Evolutionary conservation across 208 protist species (phyloP), one percentile per base, ranked within the genome.

Genomic region (Leishmania tropica): DNA sequence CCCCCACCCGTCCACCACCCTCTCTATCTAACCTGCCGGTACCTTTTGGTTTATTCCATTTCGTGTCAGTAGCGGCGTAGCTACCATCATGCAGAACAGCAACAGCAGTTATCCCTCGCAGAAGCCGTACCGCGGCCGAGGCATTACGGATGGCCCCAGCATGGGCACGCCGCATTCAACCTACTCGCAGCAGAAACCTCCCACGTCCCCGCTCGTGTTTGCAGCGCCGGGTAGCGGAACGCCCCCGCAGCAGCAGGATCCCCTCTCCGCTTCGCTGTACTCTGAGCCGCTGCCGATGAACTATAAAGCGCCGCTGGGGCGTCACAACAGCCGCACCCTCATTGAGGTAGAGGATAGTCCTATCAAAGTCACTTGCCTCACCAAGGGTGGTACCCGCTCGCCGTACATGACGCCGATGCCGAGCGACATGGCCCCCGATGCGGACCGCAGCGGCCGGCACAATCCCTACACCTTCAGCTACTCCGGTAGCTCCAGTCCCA

Each of bases 281-380:
- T 35, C 81, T 62, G 85, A 88, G 64, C 84, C 81, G 21, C 85
- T 84, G 71, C 87, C 88, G 78, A 75, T 85, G 67, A 89, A 84
- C 70, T 85, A 87, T 78, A 83, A 83, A 67, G 58, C 79, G 6
- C 68, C 84, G 3, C 80, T 87, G 8, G 78, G 81, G 5, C 79
- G 86, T 70, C 79, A 79, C 81, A 78, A 84, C 72, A 91, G 88
- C 75, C 67, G 76, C 73, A 87, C 86, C 31, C 35, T 78, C 47
- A 79, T 89, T 37, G 77, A 87, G 75, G 48, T 88, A 3, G 87
- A 88, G 79, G 87, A 94, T 71, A 94, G 88, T 48, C 90, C 90
- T 19, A 89, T 94, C 58, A 85, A 85, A 11, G 87, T 92, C 35
- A 92, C 81, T 24, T 89, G 81, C 68, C 88, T 82, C 83, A 91